Evolutionary conservation across 2,329 filamentous ascomycete genomes (phyloP).

Genomic region (Corynespora cassiicola): DNA sequence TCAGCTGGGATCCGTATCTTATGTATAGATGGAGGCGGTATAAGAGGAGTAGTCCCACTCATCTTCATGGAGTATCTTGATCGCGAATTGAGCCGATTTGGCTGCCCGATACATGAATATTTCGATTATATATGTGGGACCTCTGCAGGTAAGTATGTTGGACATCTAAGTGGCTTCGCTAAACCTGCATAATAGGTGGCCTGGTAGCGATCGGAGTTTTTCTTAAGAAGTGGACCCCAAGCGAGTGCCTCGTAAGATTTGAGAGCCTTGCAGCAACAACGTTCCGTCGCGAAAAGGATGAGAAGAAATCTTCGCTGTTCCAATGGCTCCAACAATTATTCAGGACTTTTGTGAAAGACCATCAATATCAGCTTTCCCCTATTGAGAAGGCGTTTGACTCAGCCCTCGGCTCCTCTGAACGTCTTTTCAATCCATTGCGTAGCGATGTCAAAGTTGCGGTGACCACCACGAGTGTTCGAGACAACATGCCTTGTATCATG

Average conservation of each 20-base stretch:
- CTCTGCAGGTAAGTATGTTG: conserved; percentile 26
- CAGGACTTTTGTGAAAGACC: conserved; percentile 27
- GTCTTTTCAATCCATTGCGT: conserved; percentile 29
- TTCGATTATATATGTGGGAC: conserved; percentile 37
- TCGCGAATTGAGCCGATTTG: conserved; percentile 11
- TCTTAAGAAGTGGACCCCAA: conserved; percentile 25
- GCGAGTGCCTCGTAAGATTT: conserved; percentile 24
- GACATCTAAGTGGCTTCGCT: background rate
- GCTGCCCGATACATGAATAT: conserved; percentile 20
- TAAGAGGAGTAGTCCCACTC: conserved; percentile 31
- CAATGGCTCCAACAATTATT: conserved; percentile 16
- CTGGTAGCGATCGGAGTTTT: conserved; percentile 31
- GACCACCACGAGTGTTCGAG: conserved; percentile 24
- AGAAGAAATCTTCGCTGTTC: conserved; percentile 11
- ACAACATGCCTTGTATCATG: conserved; percentile 23
- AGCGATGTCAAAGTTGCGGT: conserved; percentile 29
- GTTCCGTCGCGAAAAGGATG: conserved; percentile 12
- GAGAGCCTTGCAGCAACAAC: conserved; percentile 22
- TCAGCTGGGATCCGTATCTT: conserved; percentile 42
- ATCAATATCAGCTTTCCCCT: conserved; percentile 21
- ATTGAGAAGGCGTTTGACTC: conserved; percentile 28
- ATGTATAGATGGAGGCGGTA: conserved; percentile 45
- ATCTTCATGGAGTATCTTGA: conserved; percentile 23
- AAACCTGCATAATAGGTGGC: conserved; percentile 23
- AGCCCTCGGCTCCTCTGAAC: conserved; percentile 5